These are phyloP conservation scores for Coemansia sp. DNA, from an alignment of 371 early-diverging fungal species.

Conservation along the genomic window DNA sequence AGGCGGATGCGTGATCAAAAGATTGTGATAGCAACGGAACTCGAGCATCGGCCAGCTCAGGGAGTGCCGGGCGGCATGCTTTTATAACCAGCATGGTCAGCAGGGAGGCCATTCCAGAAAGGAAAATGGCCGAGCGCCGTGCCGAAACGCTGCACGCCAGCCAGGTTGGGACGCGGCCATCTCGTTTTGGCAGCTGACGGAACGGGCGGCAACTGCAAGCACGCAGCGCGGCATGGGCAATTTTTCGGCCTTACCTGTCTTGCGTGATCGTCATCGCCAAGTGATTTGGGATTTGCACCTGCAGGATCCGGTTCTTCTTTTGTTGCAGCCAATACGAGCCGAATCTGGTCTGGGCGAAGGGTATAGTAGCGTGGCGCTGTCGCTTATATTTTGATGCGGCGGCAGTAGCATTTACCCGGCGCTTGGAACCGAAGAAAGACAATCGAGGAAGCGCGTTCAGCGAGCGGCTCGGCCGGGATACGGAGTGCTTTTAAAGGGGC, in stretches of 20 bases:
- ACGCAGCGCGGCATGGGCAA: slow-evolving; percentile 10
- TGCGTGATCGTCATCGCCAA: slow-evolving; percentile 31
- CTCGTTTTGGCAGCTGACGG: too few species aligned
- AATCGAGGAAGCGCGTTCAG: background rate
- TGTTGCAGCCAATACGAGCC: too few species aligned
- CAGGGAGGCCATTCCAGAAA: background rate
- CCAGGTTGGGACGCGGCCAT: too few species aligned
- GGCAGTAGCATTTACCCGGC: slow-evolving; percentile 1
- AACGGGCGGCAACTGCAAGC: background rate
- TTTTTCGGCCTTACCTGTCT: slow-evolving; percentile 45
- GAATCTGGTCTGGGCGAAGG: background rate
- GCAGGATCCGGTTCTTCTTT: background rate
- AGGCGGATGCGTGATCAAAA: slow-evolving; percentile 2
- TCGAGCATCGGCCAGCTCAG: too few species aligned
- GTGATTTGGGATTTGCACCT: background rate
- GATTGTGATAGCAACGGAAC: background rate
- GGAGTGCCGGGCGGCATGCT: background rate
- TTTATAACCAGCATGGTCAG: background rate
- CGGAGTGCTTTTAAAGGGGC: background rate
- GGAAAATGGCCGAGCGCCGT: slow-evolving; percentile 6
- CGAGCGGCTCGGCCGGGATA: background rate
- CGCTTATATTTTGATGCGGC: background rate
- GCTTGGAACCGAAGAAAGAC: background rate
- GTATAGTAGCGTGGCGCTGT: background rate
- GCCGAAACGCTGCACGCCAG: slow-evolving; percentile 3